These are phyloP conservation scores for Coemansia sp. DNA, from an alignment of 192 early-diverging fungal species.

Conservation along the genomic window DNA sequence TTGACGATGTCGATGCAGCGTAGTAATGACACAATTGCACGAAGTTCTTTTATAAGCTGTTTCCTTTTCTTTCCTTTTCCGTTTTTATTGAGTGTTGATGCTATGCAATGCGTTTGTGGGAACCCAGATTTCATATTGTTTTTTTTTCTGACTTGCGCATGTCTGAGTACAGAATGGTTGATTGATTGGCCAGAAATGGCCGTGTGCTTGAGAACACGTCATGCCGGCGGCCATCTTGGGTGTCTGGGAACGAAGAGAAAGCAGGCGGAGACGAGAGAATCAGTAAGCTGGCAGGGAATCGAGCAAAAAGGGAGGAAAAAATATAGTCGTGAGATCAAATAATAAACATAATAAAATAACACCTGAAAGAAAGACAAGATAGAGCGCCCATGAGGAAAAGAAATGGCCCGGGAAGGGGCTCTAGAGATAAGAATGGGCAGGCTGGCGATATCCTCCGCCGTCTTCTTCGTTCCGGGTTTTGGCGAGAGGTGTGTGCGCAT, in stretches of 20 bases:
- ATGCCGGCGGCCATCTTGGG: not conserved
- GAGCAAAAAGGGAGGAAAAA: too few species aligned
- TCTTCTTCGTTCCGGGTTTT: too few species aligned
- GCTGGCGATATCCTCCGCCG: too few species aligned
- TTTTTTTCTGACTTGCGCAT: not conserved
- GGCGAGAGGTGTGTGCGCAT: not conserved
- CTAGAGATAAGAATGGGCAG: not conserved
- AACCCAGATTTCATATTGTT: not conserved
- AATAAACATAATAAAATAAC: too few species aligned
- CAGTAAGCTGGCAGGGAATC: too few species aligned
- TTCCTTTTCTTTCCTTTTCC: too few species aligned
- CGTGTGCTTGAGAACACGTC: slow-evolving; percentile 7
- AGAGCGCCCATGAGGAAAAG: too few species aligned
- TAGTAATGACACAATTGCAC: not conserved
- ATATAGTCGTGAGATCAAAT: too few species aligned
- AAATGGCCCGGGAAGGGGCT: too few species aligned
- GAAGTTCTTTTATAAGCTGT: not conserved
- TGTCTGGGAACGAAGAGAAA: not conserved
- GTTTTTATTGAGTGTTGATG: too few species aligned
- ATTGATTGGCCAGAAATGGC: slow-evolving; percentile 30
- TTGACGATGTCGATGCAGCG: slow-evolving; percentile 25
- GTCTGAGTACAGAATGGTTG: slow-evolving; percentile 6
- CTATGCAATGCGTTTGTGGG: not conserved
- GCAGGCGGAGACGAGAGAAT: too few species aligned
- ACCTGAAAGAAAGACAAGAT: too few species aligned